Conservation (phyloP, 2,329 filamentous ascomycete species). For the Trichoderma brevicompactum region DNA sequence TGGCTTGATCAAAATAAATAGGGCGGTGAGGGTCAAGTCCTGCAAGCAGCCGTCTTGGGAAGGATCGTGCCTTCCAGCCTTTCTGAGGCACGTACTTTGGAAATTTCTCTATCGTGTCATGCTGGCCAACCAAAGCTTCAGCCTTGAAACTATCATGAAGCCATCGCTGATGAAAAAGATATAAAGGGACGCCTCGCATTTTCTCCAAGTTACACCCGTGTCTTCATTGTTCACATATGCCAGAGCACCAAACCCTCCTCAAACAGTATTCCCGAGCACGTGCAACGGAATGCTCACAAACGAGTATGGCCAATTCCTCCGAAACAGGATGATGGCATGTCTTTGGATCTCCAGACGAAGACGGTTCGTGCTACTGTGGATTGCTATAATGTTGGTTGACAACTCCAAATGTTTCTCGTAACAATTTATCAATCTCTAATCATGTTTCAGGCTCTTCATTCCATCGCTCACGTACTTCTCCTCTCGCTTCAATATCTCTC, state of each 20-base stretch:
- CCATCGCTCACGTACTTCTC: not conserved
- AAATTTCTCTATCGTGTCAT: no score
- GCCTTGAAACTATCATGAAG: no score
- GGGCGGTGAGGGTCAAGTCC: constrained; percentile 5
- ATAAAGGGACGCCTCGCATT: no score
- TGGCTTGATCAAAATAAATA: not conserved
- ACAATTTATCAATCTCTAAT: not conserved
- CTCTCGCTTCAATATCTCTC: not conserved
- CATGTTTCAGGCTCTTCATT: not conserved
- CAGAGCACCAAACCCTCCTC: not conserved
- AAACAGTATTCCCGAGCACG: not conserved
- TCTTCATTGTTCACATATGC: no score
- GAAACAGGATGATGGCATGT: not conserved
- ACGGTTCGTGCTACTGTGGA: not conserved
- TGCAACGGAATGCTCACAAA: not conserved
- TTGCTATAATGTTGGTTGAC: not conserved
- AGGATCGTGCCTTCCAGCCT: not conserved
- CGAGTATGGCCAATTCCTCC: not conserved
- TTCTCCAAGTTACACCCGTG: no score
- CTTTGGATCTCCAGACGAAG: constrained; percentile 1
- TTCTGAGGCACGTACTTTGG: not conserved
- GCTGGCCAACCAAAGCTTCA: no score
- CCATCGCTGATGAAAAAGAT: not conserved
- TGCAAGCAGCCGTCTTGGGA: not conserved
- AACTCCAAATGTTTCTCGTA: not conserved